Conservation (phyloP, 2,329 filamentous ascomycete genomes). For the Xylariaceae sp. region DNA sequence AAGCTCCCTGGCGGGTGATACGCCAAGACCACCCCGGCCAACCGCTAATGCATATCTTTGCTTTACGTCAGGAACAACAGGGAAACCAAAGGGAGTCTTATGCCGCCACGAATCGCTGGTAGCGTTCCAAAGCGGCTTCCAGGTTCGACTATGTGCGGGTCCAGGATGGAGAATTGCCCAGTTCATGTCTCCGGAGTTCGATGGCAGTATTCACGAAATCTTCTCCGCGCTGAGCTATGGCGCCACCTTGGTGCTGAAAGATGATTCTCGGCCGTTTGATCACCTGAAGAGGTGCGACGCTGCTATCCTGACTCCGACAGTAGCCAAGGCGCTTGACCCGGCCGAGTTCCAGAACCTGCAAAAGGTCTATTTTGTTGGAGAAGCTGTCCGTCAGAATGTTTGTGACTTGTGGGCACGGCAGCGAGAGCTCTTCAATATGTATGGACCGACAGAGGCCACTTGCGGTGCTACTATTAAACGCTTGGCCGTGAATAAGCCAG, state of each 20-base stretch:
- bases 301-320: slow-evolving; percentile 38
- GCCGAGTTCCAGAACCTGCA: slow-evolving; percentile 33
- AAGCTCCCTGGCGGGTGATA: neutral
- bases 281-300: slow-evolving; percentile 28
- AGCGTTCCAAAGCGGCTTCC: slow-evolving; percentile 33
- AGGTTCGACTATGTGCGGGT: slow-evolving; percentile 33
- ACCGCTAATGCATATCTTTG: slow-evolving; percentile 36
- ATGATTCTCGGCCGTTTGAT: slow-evolving; percentile 28
- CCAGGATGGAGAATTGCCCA: slow-evolving; percentile 37
- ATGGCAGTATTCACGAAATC: slow-evolving; percentile 40
- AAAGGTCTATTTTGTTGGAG: slow-evolving; percentile 33
- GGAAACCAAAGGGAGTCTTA: slow-evolving; percentile 41
- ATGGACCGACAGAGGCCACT: slow-evolving; percentile 42
- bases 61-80: slow-evolving; percentile 44
- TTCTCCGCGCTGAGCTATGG: slow-evolving; percentile 40
- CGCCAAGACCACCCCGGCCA: neutral
- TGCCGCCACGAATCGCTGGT: slow-evolving; percentile 36
- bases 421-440: slow-evolving; percentile 38
- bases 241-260: slow-evolving; percentile 36
- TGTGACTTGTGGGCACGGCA: slow-evolving; percentile 27
- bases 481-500: slow-evolving; percentile 24
- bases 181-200: slow-evolving; percentile 41
- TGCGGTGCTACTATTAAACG: slow-evolving; percentile 36
- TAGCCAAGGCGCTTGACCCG: slow-evolving; percentile 34
- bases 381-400: slow-evolving; percentile 32